These are phyloP conservation scores for Yamadazyma endophytica DNA, from an alignment of 805 yeast genomes.

Conservation along the genomic window DNA sequence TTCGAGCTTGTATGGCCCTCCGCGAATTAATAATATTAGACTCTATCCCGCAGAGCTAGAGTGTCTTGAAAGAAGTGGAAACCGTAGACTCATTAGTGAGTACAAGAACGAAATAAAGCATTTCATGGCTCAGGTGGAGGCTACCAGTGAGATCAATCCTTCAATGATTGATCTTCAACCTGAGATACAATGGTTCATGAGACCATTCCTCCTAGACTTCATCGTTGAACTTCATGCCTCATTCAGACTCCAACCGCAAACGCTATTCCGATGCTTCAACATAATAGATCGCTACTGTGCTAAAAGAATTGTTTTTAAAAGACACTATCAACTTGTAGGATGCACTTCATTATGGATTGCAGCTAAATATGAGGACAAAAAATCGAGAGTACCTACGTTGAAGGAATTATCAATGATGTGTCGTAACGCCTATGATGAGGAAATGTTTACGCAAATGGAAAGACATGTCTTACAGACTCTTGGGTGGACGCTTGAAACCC, in stretches of 20 bases:
- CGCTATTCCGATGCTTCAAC: conserved; percentile 40
- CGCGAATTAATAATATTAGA: conserved; percentile 23
- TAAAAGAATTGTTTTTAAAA: conserved; percentile 42
- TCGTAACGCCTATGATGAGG: conserved; percentile 54
- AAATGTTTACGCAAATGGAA: conserved; percentile 54
- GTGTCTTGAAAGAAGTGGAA: conserved; percentile 43
- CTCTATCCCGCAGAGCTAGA: conserved; percentile 44
- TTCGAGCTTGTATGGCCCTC: conserved; percentile 13
- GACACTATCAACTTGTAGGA: conserved; percentile 45
- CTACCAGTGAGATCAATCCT: conserved; percentile 37
- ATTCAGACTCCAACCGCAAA: conserved; percentile 38
- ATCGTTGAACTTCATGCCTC: conserved; percentile 41
- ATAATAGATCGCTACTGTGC: conserved; percentile 46
- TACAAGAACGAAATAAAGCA: conserved; percentile 35
- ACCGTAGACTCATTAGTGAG: conserved; percentile 39
- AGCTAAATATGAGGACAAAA: conserved; percentile 55
- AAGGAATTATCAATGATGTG: conserved; percentile 54
- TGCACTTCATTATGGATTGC: conserved; percentile 48
- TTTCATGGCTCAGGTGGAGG: conserved; percentile 39
- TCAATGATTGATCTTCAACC: conserved; percentile 50
- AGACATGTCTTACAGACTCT: conserved; percentile 66
- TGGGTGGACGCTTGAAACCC: conserved; percentile 44
- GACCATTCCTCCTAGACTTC: conserved; percentile 42
- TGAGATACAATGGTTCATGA: conserved; percentile 47
- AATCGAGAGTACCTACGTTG: conserved; percentile 53